A percentile compares a stretch with the other conserved stretches of the same genome.
phyloP scores from a whole-genome alignment of 495 filamentous ascomycete species.

The Penicillium tannophilum region DNA sequence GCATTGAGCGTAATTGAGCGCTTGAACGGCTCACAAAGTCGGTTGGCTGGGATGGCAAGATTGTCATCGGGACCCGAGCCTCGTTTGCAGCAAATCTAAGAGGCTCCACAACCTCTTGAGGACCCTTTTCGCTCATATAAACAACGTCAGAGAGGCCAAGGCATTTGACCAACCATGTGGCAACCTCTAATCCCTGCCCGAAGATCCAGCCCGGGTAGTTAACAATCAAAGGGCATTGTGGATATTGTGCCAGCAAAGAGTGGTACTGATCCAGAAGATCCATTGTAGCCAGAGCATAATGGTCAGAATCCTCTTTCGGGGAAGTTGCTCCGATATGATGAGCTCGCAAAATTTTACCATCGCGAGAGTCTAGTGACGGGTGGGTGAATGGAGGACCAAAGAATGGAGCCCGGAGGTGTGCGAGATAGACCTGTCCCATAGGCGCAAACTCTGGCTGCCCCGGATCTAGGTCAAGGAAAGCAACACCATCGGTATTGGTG shows the following conservation, averaged over 20 bases:
- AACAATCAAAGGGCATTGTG: conserved; percentile 66
- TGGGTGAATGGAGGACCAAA: conserved; percentile 78
- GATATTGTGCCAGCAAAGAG: conserved; percentile 39
- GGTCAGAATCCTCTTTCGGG: conserved; percentile 67
- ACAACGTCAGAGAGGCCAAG: conserved; percentile 60
- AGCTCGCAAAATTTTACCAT: conserved; percentile 55
- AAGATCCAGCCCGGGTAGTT: conserved; percentile 86
- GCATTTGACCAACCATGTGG: conserved; percentile 60
- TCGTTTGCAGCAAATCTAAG: conserved; percentile 44
- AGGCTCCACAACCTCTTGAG: conserved; percentile 62
- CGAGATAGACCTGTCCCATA: conserved; percentile 75
- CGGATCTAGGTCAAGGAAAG: conserved; percentile 79
- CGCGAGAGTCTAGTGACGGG: conserved; percentile 45
- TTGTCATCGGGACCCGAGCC: conserved; percentile 39
- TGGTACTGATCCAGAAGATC: conserved; percentile 71
- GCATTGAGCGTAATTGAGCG: conserved; percentile 73
- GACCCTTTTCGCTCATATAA: conserved; percentile 74
- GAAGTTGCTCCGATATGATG: conserved; percentile 75
- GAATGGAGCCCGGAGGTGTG: conserved; percentile 62
- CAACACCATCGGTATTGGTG: conserved; percentile 49
- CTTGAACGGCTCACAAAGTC: conserved; percentile 65
- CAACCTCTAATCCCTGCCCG: conserved; percentile 70
- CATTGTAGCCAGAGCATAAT: conserved; percentile 67
- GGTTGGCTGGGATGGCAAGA: conserved; percentile 58
- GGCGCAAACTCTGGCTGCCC: conserved; percentile 81